phyloP scores from a whole-genome alignment of 202 grass and related monocot genomes.

The Bolboschoenoplectus hybrid region DNA sequence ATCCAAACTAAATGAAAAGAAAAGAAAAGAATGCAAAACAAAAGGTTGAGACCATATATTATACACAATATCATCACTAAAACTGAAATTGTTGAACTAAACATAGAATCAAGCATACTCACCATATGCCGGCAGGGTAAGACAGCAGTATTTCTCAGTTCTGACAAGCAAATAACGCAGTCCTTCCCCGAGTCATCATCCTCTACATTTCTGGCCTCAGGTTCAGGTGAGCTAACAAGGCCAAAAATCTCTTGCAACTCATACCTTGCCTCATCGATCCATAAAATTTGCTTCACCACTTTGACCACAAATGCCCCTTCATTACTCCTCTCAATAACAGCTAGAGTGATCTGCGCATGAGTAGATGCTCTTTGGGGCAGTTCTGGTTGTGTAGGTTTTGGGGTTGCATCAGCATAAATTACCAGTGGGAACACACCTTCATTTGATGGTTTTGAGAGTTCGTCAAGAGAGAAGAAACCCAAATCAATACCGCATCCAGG shows the following conservation, averaged over 20 bases:
- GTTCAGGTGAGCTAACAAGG: slow-evolving; percentile 58
- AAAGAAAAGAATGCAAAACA: slow-evolving; percentile 17
- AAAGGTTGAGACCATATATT: not conserved
- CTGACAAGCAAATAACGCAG: slow-evolving; percentile 95
- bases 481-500: slow-evolving; percentile 81
- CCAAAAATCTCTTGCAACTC: slow-evolving; percentile 94
- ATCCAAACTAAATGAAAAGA: slow-evolving; percentile 14
- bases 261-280: slow-evolving; percentile 65
- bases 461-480: slow-evolving; percentile 85
- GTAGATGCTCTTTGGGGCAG: slow-evolving; percentile 40
- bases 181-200: slow-evolving; percentile 72
- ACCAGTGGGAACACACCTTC: slow-evolving; percentile 73
- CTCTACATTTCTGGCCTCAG: slow-evolving; percentile 49
- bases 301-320: slow-evolving; percentile 70
- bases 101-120: slow-evolving; percentile 34
- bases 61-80: not conserved
- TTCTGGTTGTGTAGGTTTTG: slow-evolving; percentile 42
- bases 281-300: slow-evolving; percentile 89
- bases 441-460: slow-evolving; percentile 69
- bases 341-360: slow-evolving; percentile 87
- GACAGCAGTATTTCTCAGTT: slow-evolving; percentile 82
- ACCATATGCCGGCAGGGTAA: slow-evolving; percentile 98
- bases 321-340: slow-evolving; percentile 71
- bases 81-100: not conserved
- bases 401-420: slow-evolving; percentile 68